Conservation (phyloP, 306 rosid genomes). For the Inga oerstediana region DNA sequence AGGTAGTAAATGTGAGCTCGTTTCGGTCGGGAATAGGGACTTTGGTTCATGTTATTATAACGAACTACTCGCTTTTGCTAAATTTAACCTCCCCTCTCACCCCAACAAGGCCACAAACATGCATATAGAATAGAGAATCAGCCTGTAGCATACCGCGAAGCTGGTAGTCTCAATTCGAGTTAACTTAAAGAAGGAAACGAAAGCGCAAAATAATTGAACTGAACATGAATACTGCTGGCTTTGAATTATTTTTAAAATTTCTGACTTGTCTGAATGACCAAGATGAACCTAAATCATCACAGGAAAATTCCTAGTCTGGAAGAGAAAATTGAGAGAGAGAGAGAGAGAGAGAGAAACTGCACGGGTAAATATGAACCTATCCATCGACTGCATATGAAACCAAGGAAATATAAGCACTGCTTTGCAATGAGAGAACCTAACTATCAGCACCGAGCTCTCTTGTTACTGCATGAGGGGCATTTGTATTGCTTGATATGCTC, state of each 20-base stretch:
- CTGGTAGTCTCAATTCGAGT: not conserved
- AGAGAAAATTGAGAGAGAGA: not conserved
- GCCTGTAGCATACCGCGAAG: too few relatives aligned
- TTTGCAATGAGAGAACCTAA: conserved; percentile 20
- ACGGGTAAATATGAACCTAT: conserved; percentile 34
- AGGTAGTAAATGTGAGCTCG: too few relatives aligned
- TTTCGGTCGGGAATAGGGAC: too few relatives aligned
- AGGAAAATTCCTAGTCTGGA: conserved; percentile 31
- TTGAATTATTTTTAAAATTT: not conserved
- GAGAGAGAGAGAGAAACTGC: conserved; percentile 39
- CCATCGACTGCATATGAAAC: conserved; percentile 37
- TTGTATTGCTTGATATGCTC: conserved; percentile 93
- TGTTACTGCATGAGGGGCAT: conserved; percentile 94
- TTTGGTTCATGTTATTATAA: too few relatives aligned
- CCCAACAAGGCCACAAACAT: too few relatives aligned
- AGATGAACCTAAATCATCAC: conserved; percentile 24
- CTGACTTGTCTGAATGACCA: not conserved
- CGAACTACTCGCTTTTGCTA: too few relatives aligned
- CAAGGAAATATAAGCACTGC: conserved; percentile 19
- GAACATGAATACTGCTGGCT: not conserved
- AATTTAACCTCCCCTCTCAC: too few relatives aligned
- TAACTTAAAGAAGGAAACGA: not conserved
- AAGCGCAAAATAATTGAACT: not conserved
- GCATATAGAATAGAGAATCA: too few relatives aligned
- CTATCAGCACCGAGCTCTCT: conserved; percentile 65